Base-by-base conservation (phyloP, 768 basidiomycete species). In the Cystofilobasidium ferigula region DNA sequence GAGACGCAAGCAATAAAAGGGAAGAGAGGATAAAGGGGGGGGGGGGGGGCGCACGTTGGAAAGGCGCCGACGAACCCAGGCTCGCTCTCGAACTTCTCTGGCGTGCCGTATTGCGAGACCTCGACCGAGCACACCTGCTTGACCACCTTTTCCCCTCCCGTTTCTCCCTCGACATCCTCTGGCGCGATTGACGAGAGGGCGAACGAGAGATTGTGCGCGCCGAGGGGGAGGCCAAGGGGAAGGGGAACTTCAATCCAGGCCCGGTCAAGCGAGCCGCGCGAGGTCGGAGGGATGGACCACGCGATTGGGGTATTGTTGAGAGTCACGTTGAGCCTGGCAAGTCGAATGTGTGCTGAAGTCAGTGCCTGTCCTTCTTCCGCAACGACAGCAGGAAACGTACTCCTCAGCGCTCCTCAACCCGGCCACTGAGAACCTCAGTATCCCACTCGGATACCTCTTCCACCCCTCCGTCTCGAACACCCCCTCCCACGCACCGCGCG, bases 111-210 rank as follows among this genome's bases (percentile, higher is more conserved):
- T 73, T 89, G 87, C 24, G 88, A 72, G 20, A 86, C 75, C 72
- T 89, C 87, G 9, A 82, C 80, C 67, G 83, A 88, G 71, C 88
- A 89, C n/a, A 89, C 75, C 70, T 89, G 87, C 26, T 86, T 13
- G 14, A 42, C 62, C 3, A 56, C 30, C 36, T 63, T 26, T 10
- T 60, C 86, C 22, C 72, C 73, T 20, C 83, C 84, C n/a, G n/a
- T n/a, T 65, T 82, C 78, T 28, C 80, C 4, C 34, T 24, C 2
- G 24, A 32, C 13, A 43, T 20, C n/a, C 34, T 38, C 9, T 18
- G 61, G 69, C 64, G 84, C 82, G 53, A 78, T 72, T n/a, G n/a
- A n/a, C n/a, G n/a, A n/a, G 59, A 89, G 77, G 20, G 74, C 78
- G 70, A 89, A 89, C 59, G 71, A 77, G 48, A 89, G 69, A 61